Evolutionary conservation across 2,329 filamentous ascomycete species (phyloP).

Genomic region (Mycogone perniciosa): DNA sequence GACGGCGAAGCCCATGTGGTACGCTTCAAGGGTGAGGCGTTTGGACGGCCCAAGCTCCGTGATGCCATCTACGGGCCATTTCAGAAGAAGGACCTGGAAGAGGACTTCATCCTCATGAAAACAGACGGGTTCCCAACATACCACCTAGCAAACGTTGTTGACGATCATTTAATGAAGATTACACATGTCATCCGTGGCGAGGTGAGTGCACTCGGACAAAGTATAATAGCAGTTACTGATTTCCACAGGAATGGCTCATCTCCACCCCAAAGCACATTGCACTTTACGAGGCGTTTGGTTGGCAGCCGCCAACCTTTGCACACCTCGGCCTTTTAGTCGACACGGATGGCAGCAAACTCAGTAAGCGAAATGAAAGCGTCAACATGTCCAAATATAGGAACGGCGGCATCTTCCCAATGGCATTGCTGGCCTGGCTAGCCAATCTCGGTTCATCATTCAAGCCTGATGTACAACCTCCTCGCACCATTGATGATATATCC

Average conservation of each 20-base stretch:
- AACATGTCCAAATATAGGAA: slow-evolving; percentile 47
- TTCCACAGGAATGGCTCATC: slow-evolving; percentile 77
- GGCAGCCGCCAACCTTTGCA: slow-evolving; percentile 68
- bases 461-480: slow-evolving; percentile 20
- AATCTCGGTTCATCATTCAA: slow-evolving; percentile 48
- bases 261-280: slow-evolving; percentile 72
- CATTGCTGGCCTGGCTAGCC: slow-evolving; percentile 72
- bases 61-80: slow-evolving; percentile 76
- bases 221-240: background rate
- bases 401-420: slow-evolving; percentile 40
- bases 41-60: slow-evolving; percentile 54
- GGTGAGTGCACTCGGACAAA: slow-evolving; percentile 36
- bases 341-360: slow-evolving; percentile 65
- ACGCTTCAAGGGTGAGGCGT: slow-evolving; percentile 58
- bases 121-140: slow-evolving; percentile 91
- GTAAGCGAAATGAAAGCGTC: slow-evolving; percentile 64
- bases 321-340: slow-evolving; percentile 73
- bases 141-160: slow-evolving; percentile 93
- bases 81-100: slow-evolving; percentile 49
- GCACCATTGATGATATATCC: slow-evolving; percentile 61
- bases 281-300: slow-evolving; percentile 72
- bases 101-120: slow-evolving; percentile 88
- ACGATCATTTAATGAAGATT: slow-evolving; percentile 92
- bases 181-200: slow-evolving; percentile 91
- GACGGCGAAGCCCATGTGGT: slow-evolving; percentile 69